Evolutionary conservation across 805 yeast species (phyloP).

Genomic region (Yamadazyma ubonensis): DNA sequence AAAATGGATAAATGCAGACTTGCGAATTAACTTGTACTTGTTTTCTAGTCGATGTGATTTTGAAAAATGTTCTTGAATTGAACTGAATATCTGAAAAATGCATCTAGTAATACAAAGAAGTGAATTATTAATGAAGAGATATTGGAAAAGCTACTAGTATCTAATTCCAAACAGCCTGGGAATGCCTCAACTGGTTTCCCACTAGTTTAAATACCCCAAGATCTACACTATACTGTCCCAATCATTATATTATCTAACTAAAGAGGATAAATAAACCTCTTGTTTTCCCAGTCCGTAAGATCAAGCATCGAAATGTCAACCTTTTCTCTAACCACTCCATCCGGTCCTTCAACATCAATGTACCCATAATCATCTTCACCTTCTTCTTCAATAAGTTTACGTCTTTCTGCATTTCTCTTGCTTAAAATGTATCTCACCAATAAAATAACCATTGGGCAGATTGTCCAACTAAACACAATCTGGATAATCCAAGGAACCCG

Average conservation of each 20-base stretch:
- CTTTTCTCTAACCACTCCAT: conserved; percentile 9
- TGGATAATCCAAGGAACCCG: conserved; percentile 49
- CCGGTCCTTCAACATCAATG: conserved; percentile 9
- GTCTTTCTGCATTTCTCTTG: conserved; percentile 44
- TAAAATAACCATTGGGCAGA: conserved; percentile 45
- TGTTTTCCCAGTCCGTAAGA: conserved; percentile 14
- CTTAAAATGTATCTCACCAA: conserved; percentile 46
- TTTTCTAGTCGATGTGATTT: too few relatives aligned
- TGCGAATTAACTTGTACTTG: too few relatives aligned
- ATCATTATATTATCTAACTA: conserved; percentile 2
- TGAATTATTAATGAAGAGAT: too few relatives aligned
- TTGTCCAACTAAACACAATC: conserved; percentile 49
- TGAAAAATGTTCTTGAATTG: too few relatives aligned
- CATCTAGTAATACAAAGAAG: too few relatives aligned
- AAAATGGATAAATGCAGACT: too few relatives aligned
- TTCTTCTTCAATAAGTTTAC: conserved; percentile 6
- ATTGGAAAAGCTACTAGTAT: too few relatives aligned
- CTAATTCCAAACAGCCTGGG: too few relatives aligned
- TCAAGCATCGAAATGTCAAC: conserved; percentile 15
- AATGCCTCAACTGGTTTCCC: too few relatives aligned
- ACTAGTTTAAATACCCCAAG: too few relatives aligned
- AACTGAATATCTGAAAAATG: too few relatives aligned
- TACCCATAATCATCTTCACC: conserved; percentile 12
- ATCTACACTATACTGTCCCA: too few relatives aligned
- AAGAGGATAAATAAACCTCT: conserved; percentile 14